A percentile compares a stretch with the other conserved stretches of the same genome.
Evolutionary conservation across 305 asterid species (phyloP).

Genomic region (Nicotiana rustica): DNA sequence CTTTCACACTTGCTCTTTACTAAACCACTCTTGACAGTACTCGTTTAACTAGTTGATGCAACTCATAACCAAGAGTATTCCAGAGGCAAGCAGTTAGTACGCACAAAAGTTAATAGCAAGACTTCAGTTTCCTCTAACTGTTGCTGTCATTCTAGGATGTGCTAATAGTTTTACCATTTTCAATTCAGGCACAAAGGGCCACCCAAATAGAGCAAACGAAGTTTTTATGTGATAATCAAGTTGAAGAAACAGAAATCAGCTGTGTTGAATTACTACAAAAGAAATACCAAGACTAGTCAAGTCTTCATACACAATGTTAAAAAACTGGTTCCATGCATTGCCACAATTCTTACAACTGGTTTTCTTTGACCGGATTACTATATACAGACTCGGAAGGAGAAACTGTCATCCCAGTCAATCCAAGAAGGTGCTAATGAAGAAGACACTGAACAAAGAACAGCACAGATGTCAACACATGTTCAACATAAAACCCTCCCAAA

Average conservation of each 20-base stretch:
- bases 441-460: background rate
- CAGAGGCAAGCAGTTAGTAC: background rate
- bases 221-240: background rate
- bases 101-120: background rate
- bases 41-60: background rate
- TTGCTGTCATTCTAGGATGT: background rate
- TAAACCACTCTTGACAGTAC: background rate
- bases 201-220: background rate
- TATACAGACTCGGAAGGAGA: too few relatives aligned
- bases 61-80: background rate
- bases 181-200: background rate
- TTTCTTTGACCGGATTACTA: background rate
- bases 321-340: background rate
- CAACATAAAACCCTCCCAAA: conserved; percentile 3
- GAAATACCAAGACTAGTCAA: conserved; percentile 4
- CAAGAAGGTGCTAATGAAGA: background rate
- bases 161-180: background rate
- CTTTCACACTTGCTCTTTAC: background rate
- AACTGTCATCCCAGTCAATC: too few relatives aligned
- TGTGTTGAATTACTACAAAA: background rate
- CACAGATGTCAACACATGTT: background rate
- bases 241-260: conserved; percentile 23
- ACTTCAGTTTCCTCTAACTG: background rate
- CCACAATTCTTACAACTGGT: background rate
- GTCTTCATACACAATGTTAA: background rate